Base-by-base conservation (phyloP, 1,284 basidiomycete species). In the Lignosus rhinocerotis region DNA sequence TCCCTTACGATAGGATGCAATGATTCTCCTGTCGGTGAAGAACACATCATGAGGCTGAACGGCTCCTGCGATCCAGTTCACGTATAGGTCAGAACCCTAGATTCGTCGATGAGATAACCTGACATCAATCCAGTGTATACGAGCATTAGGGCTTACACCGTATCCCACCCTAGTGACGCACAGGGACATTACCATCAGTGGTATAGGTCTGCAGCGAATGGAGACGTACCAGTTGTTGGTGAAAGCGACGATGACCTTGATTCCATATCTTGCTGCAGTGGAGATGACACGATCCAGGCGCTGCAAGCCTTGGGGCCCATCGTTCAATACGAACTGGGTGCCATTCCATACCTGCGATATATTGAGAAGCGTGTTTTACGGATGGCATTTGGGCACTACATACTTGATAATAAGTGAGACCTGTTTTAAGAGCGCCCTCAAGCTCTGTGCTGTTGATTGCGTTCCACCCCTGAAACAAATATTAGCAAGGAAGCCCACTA, bases 191-290 rank as follows among this genome's bases (percentile, higher is more conserved):
- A 56, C 39, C 8, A 34, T 17, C 49, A 46, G n/a, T 36, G 25
- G 25, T 17, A 39, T 36, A 30, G 11, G 44, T 9, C n/a, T 1
- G 31, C 21, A 1, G n/a, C 16, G 41, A 4, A 21, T 16, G 7
- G 11, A 36, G 6, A 50, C 55, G 2, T 69, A 80, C 87, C 87
- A 90, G 63, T 90, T 90, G 66, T 90, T 90, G 19, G 87, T 87
- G 60, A 90, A 80, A 19, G 86, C 81, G 14, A 88, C 66, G 30
- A 86, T 75, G 38, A 90, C 56, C 59, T 84, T 85, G 51, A 90
- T 74, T 16, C 79, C 83, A 44, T 84, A 78, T 58, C 84, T 78
- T 61, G 82, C 76, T 1, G 88, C 88, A 52, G 83, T 75, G 46
- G 78, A 70, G 39, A 88, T 69, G 41, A 90, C 80, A 47, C 80